Percentiles rank a stretch among this genome's conserved stretches.
These are phyloP conservation scores for Wickerhamomyces rabaulensis DNA, from an alignment of 805 yeast species.

Conservation along the genomic window DNA sequence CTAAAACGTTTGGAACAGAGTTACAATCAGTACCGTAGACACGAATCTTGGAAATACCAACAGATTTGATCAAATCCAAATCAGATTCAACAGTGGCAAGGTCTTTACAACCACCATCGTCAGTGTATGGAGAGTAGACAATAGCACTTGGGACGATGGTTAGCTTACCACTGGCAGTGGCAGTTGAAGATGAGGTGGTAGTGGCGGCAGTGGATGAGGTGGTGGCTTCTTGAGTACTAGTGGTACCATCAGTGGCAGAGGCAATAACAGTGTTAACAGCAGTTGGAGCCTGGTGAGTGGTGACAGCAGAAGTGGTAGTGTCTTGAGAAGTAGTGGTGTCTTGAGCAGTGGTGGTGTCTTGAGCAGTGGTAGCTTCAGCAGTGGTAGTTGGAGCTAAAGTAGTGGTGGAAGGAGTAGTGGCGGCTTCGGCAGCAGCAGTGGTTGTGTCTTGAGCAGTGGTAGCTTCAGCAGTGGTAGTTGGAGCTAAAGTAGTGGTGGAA, in stretches of 20 bases:
- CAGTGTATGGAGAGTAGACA: slow-evolving; percentile 75
- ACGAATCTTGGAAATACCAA: slow-evolving; percentile 65
- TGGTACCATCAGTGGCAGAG: slow-evolving; percentile 28
- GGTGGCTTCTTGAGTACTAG: slow-evolving; percentile 15
- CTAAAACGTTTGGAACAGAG: slow-evolving; percentile 58
- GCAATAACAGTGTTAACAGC: slow-evolving; percentile 25
- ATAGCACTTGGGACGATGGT: slow-evolving; percentile 47
- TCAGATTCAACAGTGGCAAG: slow-evolving; percentile 51
- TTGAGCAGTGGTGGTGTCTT: slow-evolving; percentile 5
- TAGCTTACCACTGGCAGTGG: slow-evolving; percentile 18
- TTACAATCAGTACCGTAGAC: slow-evolving; percentile 86
- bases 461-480: slow-evolving; percentile 8
- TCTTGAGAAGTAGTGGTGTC: slow-evolving; percentile 10
- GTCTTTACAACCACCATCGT: slow-evolving; percentile 64
- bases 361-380: slow-evolving; percentile 15
- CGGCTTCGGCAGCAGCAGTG: slow-evolving; percentile 3
- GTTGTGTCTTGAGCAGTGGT: not conserved
- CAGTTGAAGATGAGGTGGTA: slow-evolving; percentile 19
- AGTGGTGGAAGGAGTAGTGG: slow-evolving; percentile 13
- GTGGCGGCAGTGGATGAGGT: slow-evolving; percentile 19
- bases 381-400: slow-evolving; percentile 13
- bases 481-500: slow-evolving; percentile 13
- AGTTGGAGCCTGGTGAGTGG: slow-evolving; percentile 30
- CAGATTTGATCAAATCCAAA: slow-evolving; percentile 47
- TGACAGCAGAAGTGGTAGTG: slow-evolving; percentile 16